Percentiles rank a stretch among this genome's conserved stretches.
Conservation (phyloP, 192 early-diverging fungal species). For the Coemansia sp. region DNA sequence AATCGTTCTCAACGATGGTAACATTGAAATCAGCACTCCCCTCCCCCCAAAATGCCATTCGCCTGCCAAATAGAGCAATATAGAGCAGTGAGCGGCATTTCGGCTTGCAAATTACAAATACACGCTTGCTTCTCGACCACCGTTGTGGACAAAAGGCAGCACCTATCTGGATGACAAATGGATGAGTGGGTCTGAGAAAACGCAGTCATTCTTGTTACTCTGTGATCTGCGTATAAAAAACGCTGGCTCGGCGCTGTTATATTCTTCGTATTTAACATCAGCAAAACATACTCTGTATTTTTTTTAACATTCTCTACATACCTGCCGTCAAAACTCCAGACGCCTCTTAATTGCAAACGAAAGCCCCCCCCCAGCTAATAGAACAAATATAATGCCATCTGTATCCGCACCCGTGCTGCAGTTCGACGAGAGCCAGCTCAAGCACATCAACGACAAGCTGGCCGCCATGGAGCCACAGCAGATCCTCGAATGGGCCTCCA, state of each 20-base stretch:
- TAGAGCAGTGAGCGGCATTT: not conserved
- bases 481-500: conserved; percentile 85
- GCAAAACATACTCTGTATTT: not conserved
- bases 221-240: not conserved
- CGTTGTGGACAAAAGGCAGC: not conserved
- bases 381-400: conserved; percentile 33
- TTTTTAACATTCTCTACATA: no score
- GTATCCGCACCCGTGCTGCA: conserved; percentile 38
- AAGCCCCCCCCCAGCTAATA: not conserved
- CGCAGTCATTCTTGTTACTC: not conserved
- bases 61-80: not conserved
- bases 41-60: not conserved
- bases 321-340: no score
- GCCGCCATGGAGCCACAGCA: conserved; percentile 67
- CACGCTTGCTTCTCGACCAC: conserved; percentile 1
- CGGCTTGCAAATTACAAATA: conserved; percentile 8
- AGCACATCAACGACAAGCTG: conserved; percentile 73
- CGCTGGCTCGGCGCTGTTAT: not conserved
- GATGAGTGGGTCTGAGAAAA: not conserved
- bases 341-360: no score
- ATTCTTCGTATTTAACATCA: not conserved
- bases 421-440: conserved; percentile 57
- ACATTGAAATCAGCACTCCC: not conserved
- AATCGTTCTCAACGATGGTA: conserved; percentile 25
- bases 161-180: conserved; percentile 2